Percentiles rank a stretch among this genome's conserved stretches.
Evolutionary conservation across 148 eudicot species (phyloP).

Genomic region (Rhododendron griersonianum): DNA sequence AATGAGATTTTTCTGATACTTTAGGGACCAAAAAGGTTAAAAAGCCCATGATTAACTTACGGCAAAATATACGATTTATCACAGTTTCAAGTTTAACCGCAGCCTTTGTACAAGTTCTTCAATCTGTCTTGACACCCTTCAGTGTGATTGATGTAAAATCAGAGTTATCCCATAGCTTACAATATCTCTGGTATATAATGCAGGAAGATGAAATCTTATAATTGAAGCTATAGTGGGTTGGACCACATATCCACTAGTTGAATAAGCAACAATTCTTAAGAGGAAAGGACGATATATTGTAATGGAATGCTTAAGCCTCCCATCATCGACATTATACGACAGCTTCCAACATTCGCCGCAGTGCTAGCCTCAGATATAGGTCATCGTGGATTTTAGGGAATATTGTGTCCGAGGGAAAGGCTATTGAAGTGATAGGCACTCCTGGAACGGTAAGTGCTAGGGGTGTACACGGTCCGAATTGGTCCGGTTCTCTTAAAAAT

Average conservation of each 20-base stretch:
- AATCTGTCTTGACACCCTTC: background rate
- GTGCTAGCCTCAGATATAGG: background rate
- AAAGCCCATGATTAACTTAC: background rate
- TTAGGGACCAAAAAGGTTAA: too few species aligned
- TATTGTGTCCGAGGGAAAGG: constrained; percentile 5
- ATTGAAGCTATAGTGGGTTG: background rate
- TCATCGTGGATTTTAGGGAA: background rate
- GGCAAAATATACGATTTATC: background rate
- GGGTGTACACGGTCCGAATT: too few species aligned
- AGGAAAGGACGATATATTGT: background rate
- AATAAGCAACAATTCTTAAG: background rate
- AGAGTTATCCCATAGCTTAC: background rate
- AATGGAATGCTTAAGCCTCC: background rate
- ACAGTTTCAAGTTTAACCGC: background rate
- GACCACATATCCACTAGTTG: constrained; percentile 1
- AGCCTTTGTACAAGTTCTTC: background rate
- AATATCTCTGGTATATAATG: background rate
- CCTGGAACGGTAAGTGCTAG: constrained; percentile 20
- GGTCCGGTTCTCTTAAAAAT: too few species aligned
- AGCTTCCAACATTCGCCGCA: background rate
- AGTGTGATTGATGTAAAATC: background rate
- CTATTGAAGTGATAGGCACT: constrained; percentile 25
- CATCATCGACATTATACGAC: background rate
- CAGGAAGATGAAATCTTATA: background rate
- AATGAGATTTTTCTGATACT: too few species aligned